phyloP scores from a whole-genome alignment of 176 grass and related monocot species.

The Poa pratensis region DNA sequence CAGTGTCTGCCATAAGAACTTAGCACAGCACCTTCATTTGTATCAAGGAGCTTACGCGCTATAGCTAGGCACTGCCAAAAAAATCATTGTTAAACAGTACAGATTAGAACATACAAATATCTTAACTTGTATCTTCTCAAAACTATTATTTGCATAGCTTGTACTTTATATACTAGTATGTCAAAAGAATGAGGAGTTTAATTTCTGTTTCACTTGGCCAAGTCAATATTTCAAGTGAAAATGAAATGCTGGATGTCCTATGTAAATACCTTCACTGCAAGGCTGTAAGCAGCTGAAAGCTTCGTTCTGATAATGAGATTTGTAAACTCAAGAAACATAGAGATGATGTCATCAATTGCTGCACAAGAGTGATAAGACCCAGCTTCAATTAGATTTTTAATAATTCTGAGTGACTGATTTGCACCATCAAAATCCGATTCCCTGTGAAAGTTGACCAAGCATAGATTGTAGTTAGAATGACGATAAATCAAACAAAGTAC shows the following conservation, averaged over 20 bases:
- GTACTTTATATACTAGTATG: slow-evolving; percentile 6
- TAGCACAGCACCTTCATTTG: slow-evolving; percentile 49
- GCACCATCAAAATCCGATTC: slow-evolving; percentile 66
- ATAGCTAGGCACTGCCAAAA: slow-evolving; percentile 72
- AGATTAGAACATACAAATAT: slow-evolving; percentile 33
- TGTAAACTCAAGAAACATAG: slow-evolving; percentile 68
- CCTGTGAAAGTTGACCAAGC: slow-evolving; percentile 54
- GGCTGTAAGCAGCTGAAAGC: slow-evolving; percentile 65
- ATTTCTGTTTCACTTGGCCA: slow-evolving; percentile 18
- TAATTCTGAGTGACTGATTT: slow-evolving; percentile 82
- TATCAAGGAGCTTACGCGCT: slow-evolving; percentile 75
- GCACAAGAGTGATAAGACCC: slow-evolving; percentile 62
- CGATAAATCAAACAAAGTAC: slow-evolving; percentile 26
- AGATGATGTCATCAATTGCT: slow-evolving; percentile 63
- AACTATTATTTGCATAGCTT: slow-evolving; percentile 26
- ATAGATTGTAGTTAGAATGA: background rate
- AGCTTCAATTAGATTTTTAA: slow-evolving; percentile 80
- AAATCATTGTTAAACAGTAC: slow-evolving; percentile 26
- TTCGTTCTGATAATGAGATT: slow-evolving; percentile 68
- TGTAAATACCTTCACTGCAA: slow-evolving; percentile 72
- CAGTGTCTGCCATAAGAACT: slow-evolving; percentile 72
- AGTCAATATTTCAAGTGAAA: slow-evolving; percentile 14
- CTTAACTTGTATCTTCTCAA: slow-evolving; percentile 9
- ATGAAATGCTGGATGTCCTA: slow-evolving; percentile 8
- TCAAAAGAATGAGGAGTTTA: slow-evolving; percentile 3